Base-by-base conservation (phyloP, 306 rosid genomes). In the Senna siamea region DNA sequence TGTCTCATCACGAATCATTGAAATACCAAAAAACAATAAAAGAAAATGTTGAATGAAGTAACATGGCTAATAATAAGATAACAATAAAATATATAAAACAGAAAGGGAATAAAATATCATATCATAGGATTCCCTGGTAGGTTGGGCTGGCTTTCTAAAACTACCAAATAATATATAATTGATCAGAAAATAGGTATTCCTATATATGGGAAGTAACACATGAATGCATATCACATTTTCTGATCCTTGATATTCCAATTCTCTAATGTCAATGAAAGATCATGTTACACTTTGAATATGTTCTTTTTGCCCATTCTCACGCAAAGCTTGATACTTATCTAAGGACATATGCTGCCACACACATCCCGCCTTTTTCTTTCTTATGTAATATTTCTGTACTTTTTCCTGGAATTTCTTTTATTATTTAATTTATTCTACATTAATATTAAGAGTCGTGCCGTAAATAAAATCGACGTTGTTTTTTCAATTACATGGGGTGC, bases 91-190 rank as follows among this genome's bases (percentile, higher is more conserved):
- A 66, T 19, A 60, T 41, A 43, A n/a, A 23, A 37, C 22, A 48
- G 34, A 69, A 63, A 64, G 28, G 43, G 50, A 55, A 70, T 58
- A 28, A 75, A 34, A 59, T 51, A 44, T 63, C 50, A 74, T 75
- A 53, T 71, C 86, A 71, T 77, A 72, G 83, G 87, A 79, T 87
- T 84, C 85, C 64, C 52, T 10, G 10, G 51, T 44, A 18, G 67
- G 40, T 70, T 41, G 48, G 34, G 26, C 35, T 12, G 65, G 64
- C 57, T 74, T 79, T 72, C 80, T 60, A 52, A 75, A 78, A 62
- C 55, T 51, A 66, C 18, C 71, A 46, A 50, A 26, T 53, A 52
- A 74, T 30, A 70, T 11, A 37, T 18, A 62, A 19, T 35, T 17
- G 44, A 26, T 61, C 9, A 72, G 19, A 69, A 79, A 77, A 34